A percentile compares a stretch with the other conserved stretches of the same genome.
Evolutionary conservation across 495 filamentous ascomycete species (phyloP).

Genomic region (Mytilinidion resinicola): DNA sequence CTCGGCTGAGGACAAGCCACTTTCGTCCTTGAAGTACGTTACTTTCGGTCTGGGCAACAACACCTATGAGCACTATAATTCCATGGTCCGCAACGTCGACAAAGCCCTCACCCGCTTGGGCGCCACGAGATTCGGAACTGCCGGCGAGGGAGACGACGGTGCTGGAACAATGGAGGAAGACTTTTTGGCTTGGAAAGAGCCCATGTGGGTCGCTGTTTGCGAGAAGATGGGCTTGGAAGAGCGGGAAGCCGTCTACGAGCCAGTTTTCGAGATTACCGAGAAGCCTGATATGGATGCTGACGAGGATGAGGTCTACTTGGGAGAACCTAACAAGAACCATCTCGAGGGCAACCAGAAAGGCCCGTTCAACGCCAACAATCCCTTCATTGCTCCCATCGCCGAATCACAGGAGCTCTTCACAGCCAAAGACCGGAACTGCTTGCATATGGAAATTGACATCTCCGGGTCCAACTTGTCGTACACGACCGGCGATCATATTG

Average conservation of each 20-base stretch:
- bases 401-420: slow-evolving; percentile 88
- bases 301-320: slow-evolving; percentile 84
- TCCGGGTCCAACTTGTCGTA: slow-evolving; percentile 80
- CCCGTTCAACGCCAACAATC: slow-evolving; percentile 94
- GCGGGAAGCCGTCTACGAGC: slow-evolving; percentile 93
- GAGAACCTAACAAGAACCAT: slow-evolving; percentile 94
- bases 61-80: slow-evolving; percentile 99
- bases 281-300: slow-evolving; percentile 66
- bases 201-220: slow-evolving; percentile 87
- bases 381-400: slow-evolving; percentile 88
- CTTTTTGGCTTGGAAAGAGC: slow-evolving; percentile 98
- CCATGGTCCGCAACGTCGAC: slow-evolving; percentile 90
- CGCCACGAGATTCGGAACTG: slow-evolving; percentile 73
- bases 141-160: slow-evolving; percentile 95
- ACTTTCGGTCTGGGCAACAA: slow-evolving; percentile 97
- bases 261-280: slow-evolving; percentile 78
- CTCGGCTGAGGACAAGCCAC: slow-evolving; percentile 58
- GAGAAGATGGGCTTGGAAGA: slow-evolving; percentile 84
- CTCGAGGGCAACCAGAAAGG: slow-evolving; percentile 79
- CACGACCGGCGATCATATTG: slow-evolving; percentile 95
- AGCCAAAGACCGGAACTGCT: slow-evolving; percentile 86
- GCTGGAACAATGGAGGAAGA: slow-evolving; percentile 99
- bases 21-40: slow-evolving; percentile 84
- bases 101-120: slow-evolving; percentile 72
- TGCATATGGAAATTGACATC: slow-evolving; percentile 95